phyloP scores from a whole-genome alignment of 257 asterid species.

The Nicotiana tabacum region DNA sequence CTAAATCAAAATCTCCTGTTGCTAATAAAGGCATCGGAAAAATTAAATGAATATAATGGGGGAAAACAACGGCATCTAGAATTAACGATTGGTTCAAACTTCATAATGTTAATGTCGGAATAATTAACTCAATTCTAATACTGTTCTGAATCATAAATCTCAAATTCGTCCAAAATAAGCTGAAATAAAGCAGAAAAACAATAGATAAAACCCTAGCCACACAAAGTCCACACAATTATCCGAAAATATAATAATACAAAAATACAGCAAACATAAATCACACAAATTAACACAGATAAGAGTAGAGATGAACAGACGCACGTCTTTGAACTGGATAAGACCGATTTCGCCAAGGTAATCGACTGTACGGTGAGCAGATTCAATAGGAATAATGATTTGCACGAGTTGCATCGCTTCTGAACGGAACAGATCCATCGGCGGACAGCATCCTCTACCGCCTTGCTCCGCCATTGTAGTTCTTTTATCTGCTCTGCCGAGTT shows the following conservation, averaged over 20 bases:
- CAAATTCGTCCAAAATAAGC: background rate
- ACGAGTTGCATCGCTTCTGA: constrained; percentile 95
- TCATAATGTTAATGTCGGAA: background rate
- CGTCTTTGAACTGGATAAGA: constrained; percentile 82
- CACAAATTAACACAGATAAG: background rate
- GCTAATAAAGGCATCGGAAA: background rate
- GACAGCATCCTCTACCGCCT: constrained; percentile 71
- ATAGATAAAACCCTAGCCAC: background rate
- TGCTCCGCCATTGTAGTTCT: constrained; percentile 59
- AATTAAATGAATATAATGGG: background rate
- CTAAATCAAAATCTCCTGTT: background rate
- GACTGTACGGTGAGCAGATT: constrained; percentile 77
- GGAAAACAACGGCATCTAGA: background rate
- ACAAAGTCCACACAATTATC: background rate
- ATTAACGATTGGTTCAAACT: background rate
- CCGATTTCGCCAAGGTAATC: constrained; percentile 87
- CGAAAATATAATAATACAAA: background rate
- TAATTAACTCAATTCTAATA: background rate
- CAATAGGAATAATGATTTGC: constrained; percentile 88
- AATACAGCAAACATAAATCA: background rate
- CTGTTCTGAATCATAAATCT: background rate
- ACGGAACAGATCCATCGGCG: constrained; percentile 96
- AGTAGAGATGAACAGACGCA: constrained; percentile 6
- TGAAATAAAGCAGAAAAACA: background rate
- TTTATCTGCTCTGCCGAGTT: constrained; percentile 12